Evolutionary conservation across 495 filamentous ascomycete genomes (phyloP).

Genomic region (Penicillium bialowiezense): DNA sequence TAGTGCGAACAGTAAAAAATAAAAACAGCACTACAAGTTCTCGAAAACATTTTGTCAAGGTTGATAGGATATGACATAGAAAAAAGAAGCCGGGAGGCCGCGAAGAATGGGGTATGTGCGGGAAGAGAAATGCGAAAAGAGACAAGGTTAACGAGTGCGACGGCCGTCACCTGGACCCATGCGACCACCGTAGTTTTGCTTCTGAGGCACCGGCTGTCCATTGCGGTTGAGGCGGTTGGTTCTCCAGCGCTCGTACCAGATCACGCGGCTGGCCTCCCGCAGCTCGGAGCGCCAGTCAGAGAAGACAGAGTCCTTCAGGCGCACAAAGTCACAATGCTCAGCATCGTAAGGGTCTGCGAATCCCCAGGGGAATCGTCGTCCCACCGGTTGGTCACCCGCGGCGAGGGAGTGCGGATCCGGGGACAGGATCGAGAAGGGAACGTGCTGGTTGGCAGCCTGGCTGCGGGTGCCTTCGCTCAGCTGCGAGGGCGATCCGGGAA

Average conservation of each 20-base stretch:
- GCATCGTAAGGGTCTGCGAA: slow-evolving; percentile 89
- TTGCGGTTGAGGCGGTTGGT: slow-evolving; percentile 62
- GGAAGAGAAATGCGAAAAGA: slow-evolving; percentile 25
- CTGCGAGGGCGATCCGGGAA: slow-evolving; percentile 3
- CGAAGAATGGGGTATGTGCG: slow-evolving; percentile 24
- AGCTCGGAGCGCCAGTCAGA: slow-evolving; percentile 89
- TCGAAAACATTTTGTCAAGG: slow-evolving; percentile 5
- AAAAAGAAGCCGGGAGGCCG: slow-evolving; percentile 17
- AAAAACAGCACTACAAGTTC: slow-evolving; percentile 5
- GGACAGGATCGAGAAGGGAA: slow-evolving; percentile 91
- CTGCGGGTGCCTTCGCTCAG: slow-evolving; percentile 22
- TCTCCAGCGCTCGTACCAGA: slow-evolving; percentile 97
- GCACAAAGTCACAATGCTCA: slow-evolving; percentile 92
- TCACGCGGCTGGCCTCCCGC: slow-evolving; percentile 84
- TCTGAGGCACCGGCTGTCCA: slow-evolving; percentile 20
- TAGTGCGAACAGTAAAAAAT: slow-evolving; percentile 2
- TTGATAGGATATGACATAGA: slow-evolving; percentile 20
- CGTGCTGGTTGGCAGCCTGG: slow-evolving; percentile 33
- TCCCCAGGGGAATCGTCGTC: slow-evolving; percentile 91
- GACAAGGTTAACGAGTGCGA: slow-evolving; percentile 29
- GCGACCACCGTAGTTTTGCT: slow-evolving; percentile 29
- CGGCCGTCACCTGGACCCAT: slow-evolving; percentile 32
- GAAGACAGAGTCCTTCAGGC: slow-evolving; percentile 87
- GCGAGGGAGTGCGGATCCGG: slow-evolving; percentile 85
- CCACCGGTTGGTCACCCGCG: slow-evolving; percentile 53